Percentiles rank a stretch among this genome's conserved stretches.
phyloP scores from a whole-genome alignment of 345 rosid genomes.

The Ceriops decandra region DNA sequence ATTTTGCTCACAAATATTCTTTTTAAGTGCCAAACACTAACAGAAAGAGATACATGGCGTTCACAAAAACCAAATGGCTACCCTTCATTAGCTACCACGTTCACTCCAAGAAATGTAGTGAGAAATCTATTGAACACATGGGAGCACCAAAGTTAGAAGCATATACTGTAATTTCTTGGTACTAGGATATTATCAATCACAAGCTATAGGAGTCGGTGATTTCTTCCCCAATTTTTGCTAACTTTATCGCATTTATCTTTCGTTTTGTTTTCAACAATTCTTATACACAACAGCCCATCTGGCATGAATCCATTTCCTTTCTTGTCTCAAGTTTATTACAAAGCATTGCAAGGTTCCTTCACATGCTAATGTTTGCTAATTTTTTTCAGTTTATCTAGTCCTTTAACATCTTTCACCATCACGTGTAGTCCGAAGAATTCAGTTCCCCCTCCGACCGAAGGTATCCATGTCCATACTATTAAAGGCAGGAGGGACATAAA shows the following conservation, averaged over 20 bases:
- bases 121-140: background rate
- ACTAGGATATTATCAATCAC: background rate
- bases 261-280: background rate
- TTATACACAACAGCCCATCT: background rate
- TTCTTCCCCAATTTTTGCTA: constrained; percentile 1
- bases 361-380: background rate
- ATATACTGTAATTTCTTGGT: background rate
- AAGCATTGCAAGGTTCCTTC: background rate
- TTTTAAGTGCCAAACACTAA: background rate
- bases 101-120: background rate
- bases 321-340: background rate
- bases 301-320: background rate
- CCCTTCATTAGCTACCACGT: background rate
- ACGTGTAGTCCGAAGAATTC: background rate
- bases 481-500: background rate
- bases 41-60: background rate
- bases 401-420: background rate
- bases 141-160: background rate
- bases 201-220: background rate
- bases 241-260: background rate
- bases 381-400: no score
- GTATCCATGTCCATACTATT: background rate
- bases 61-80: background rate
- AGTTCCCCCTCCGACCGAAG: background rate
- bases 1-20: background rate